phyloP scores from a whole-genome alignment of 2,329 filamentous ascomycete species.

The Pezicula radicicola region DNA sequence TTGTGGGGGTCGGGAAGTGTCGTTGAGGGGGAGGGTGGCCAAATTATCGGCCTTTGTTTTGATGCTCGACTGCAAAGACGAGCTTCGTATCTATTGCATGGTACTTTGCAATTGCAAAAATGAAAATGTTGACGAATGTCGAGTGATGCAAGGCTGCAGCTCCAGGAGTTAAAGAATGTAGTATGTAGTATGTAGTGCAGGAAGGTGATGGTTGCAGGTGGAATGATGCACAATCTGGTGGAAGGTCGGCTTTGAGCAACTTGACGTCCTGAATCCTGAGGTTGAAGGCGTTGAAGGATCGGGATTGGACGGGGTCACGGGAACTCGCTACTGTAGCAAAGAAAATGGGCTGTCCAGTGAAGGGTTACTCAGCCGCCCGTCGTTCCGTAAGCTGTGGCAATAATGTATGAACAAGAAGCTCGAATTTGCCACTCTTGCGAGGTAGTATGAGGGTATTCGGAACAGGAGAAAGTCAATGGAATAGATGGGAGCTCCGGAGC shows the following conservation, averaged over 20 bases:
- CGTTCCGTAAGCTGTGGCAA: too few relatives aligned
- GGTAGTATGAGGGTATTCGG: too few relatives aligned
- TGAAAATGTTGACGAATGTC: neutral
- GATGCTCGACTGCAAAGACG: conserved; percentile 3
- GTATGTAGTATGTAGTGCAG: too few relatives aligned
- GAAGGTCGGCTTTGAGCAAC: neutral
- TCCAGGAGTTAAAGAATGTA: neutral
- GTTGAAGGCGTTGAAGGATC: neutral
- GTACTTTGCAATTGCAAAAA: conserved; percentile 2
- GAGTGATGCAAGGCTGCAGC: neutral
- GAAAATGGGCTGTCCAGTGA: neutral
- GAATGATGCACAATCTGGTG: neutral
- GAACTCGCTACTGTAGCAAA: neutral
- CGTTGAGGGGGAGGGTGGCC: conserved; percentile 9
- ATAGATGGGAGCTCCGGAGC: too few relatives aligned
- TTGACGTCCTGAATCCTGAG: neutral
- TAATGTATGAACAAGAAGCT: too few relatives aligned
- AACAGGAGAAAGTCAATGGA: too few relatives aligned
- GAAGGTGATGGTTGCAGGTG: neutral
- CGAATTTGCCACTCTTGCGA: too few relatives aligned
- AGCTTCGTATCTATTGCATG: conserved; percentile 17
- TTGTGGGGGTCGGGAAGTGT: neutral
- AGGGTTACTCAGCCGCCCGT: neutral
- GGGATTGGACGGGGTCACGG: neutral
- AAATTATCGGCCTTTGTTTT: neutral